Conservation (phyloP, 805 yeast genomes). For the Yarrowia sp. region DNA sequence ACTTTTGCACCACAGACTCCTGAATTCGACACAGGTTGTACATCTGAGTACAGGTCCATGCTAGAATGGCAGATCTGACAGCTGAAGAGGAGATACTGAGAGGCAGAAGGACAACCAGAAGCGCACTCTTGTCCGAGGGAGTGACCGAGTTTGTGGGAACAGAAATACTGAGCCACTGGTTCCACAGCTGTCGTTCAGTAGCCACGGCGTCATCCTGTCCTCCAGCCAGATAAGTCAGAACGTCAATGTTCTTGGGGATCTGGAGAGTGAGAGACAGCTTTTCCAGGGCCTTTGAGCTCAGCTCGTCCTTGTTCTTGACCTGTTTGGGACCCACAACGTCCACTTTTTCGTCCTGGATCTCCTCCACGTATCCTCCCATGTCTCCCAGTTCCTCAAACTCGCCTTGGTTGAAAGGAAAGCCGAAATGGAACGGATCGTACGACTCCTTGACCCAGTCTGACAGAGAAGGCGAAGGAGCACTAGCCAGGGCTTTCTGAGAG, state of each 20-base stretch:
- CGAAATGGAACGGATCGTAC: conserved; percentile 35
- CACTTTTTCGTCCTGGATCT: not conserved
- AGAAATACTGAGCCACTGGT: conserved; percentile 38
- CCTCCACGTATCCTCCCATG: conserved; percentile 35
- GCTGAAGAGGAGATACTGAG: conserved; percentile 29
- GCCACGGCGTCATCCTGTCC: conserved; percentile 39
- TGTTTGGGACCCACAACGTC: too few relatives aligned
- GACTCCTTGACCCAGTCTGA: conserved; percentile 29
- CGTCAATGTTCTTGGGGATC: conserved; percentile 34
- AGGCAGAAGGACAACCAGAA: conserved; percentile 10
- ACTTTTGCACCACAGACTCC: conserved; percentile 35
- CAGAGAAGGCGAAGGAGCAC: conserved; percentile 20
- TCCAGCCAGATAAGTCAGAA: conserved; percentile 35
- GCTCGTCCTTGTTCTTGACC: conserved; percentile 1
- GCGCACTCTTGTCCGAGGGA: conserved; percentile 32
- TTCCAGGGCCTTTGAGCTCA: conserved; percentile 13
- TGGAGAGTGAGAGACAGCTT: conserved; percentile 18
- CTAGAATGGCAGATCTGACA: conserved; percentile 26
- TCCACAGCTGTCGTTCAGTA: conserved; percentile 29
- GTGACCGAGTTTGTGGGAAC: conserved; percentile 37
- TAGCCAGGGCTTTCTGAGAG: conserved; percentile 18
- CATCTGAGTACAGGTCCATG: conserved; percentile 37
- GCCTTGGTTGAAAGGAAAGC: conserved; percentile 25
- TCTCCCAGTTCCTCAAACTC: conserved; percentile 29
- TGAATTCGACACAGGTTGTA: conserved; percentile 36